Conservation (phyloP, 306 rosid species). For the Lotus japonicus region DNA sequence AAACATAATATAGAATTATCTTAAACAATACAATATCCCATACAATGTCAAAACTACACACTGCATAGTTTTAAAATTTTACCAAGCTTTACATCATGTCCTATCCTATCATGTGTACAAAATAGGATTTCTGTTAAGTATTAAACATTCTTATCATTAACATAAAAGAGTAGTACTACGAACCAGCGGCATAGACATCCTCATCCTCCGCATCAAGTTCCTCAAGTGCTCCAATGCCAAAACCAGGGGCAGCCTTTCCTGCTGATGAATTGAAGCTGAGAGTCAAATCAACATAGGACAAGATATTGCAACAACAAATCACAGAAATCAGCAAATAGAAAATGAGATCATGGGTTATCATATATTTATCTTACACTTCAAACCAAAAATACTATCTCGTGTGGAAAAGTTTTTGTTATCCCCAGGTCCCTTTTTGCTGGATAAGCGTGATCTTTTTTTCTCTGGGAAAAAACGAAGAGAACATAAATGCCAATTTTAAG, state of each 20-base stretch:
- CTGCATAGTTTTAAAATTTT: neutral
- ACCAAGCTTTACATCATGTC: neutral
- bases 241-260: constrained; percentile 91
- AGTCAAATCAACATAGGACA: constrained; percentile 21
- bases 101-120: neutral
- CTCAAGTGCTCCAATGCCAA: constrained; percentile 99
- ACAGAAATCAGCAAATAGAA: constrained; percentile 9
- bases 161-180: constrained; percentile 31
- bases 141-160: neutral
- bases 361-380: constrained; percentile 60
- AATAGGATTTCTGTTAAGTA: neutral
- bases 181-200: constrained; percentile 84
- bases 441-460: constrained; percentile 55
- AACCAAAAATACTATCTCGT: constrained; percentile 67
- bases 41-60: neutral
- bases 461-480: constrained; percentile 34
- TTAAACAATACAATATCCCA: neutral
- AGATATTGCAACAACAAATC: constrained; percentile 23
- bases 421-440: constrained; percentile 45
- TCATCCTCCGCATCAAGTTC: constrained; percentile 90
- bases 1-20: neutral
- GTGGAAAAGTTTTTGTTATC: constrained; percentile 35
- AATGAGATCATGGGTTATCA: constrained; percentile 14
- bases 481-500: neutral
- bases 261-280: constrained; percentile 50